A percentile compares a stretch with the other conserved stretches of the same genome.
These are phyloP conservation scores for Euphorbia schlechtendalii DNA, from an alignment of 441 rosid genomes.

Conservation along the genomic window DNA sequence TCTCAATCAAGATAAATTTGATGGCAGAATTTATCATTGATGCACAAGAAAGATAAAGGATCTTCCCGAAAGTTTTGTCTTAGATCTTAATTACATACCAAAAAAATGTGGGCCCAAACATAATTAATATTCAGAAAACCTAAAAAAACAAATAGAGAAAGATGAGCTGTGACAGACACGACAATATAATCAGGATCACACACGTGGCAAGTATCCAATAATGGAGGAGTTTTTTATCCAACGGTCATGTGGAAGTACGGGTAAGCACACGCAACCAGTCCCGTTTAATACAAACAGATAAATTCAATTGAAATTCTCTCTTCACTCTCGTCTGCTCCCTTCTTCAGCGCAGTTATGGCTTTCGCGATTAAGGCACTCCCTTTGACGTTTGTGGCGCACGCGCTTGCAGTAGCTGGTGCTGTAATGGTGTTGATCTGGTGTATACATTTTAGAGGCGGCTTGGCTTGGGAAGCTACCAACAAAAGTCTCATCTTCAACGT, in stretches of 20 bases:
- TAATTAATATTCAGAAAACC: no score
- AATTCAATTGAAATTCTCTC: background rate
- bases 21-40: no score
- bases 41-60: no score
- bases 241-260: conserved; percentile 16
- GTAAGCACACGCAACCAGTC: no score
- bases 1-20: no score
- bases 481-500: conserved; percentile 90
- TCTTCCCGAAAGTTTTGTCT: no score
- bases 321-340: background rate
- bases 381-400: conserved; percentile 54
- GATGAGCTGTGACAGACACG: no score
- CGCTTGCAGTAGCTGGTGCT: conserved; percentile 49
- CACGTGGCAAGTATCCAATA: conserved; percentile 24
- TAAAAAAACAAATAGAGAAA: no score
- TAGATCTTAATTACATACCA: no score
- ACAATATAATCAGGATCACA: background rate
- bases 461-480: conserved; percentile 86
- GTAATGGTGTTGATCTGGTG: conserved; percentile 73
- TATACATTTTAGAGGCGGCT: conserved; percentile 66
- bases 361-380: conserved; percentile 43
- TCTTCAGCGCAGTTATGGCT: conserved; percentile 33
- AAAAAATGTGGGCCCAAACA: no score
- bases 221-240: conserved; percentile 17
- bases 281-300: background rate